Base-by-base conservation (phyloP, 169 alveolate species). In the Plasmodium falciparum region DNA sequence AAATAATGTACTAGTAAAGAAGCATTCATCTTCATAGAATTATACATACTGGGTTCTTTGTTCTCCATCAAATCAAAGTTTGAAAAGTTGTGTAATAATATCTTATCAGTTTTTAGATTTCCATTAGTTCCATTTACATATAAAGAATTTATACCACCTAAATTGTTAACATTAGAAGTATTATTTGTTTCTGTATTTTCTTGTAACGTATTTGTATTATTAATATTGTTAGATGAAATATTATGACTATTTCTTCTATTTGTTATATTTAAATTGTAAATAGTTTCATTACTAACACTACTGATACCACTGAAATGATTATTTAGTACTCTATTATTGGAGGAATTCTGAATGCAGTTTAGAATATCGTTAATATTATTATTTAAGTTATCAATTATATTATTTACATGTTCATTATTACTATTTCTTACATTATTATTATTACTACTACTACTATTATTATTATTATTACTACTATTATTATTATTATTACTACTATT, bases 1-100 rank as follows among this genome's bases (percentile, higher is more conserved):
- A 92, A 89, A 61, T 89, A 92, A 24, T 92, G 95, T 33, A 92
- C 67, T n/a, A 92, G 76, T 29, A 92, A 54, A 1, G 95, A 74
- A 8, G 93, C 91, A 47, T 92, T 92, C 22, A 88, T 88, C 17
- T 83, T 69, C 12, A 83, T 39, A 26, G 91, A 58, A 49, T 73
- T 47, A 73, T 43, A 71, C 1, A 62, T 54, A 17, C 74, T 39
- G 22, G 58, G 72, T 15, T 83, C 91, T 29, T 83, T 83, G 56
- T 83, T 83, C 8, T 83, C 85, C 26, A 70, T 33, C 29, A 83
- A 24, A 83, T 83, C 91, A 71, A 83, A 83, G 43, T 69, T 54
- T n/a, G 83, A 24, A 26, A 39, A 69, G 26, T 56, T 83, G 24
- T 69, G 67, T 9, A 52, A n/a, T 33, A 39, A 7, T 73, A 58